Base-by-base conservation (phyloP, 2,329 filamentous ascomycete species). In the Arthrobotrys iridis region DNA sequence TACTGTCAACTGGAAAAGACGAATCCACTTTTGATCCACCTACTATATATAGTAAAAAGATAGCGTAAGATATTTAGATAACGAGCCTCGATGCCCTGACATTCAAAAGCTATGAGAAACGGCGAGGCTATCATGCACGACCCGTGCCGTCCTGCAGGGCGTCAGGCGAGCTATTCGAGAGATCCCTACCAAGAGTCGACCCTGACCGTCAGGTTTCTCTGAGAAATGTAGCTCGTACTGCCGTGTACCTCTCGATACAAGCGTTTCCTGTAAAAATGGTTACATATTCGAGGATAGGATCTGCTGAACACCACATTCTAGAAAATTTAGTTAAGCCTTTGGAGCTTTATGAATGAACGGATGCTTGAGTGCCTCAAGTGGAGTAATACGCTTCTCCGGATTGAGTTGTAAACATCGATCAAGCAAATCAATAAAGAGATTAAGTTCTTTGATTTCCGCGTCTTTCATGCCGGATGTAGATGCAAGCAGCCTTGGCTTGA, bases 361-460 rank as follows among this genome's bases (percentile, higher is more conserved):
- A 84, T 98, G 94, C 80, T 89, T 90, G 79, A 98, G 84, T 55
- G 95, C 95, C 80, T 98, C 93, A 11, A 87, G 85, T 0, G 95
- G 92, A 50, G 91, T 94, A 80, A 95, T 91, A 77, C 95, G 88
- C 85, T 96, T 96, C 81, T 97, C 93, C 0, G 94, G 93, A 80
- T 98, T 97, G 77, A 98, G 86, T 71, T 90, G 89, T 77, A 99
- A 85, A 81, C 93, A 98, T 65, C 91, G 90, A 80, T 97, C 93
- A 68, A 99, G 84, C 55, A 99, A 84, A 82, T 98, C 93, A 78
- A 93, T 86, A 82, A 99, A 97, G 62, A 90, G 86, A 72, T 90
- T 89, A 76, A 97, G 84, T 79, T 97, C 93, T 81, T 90, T 91
- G 40, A 87, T 84, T 81, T 95, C 92, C 7, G 85, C 84, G 76